Evolutionary conservation across 2,329 filamentous ascomycete genomes (phyloP), one percentile per base, ranked within the genome.

Genomic region (Diaporthe sp.): DNA sequence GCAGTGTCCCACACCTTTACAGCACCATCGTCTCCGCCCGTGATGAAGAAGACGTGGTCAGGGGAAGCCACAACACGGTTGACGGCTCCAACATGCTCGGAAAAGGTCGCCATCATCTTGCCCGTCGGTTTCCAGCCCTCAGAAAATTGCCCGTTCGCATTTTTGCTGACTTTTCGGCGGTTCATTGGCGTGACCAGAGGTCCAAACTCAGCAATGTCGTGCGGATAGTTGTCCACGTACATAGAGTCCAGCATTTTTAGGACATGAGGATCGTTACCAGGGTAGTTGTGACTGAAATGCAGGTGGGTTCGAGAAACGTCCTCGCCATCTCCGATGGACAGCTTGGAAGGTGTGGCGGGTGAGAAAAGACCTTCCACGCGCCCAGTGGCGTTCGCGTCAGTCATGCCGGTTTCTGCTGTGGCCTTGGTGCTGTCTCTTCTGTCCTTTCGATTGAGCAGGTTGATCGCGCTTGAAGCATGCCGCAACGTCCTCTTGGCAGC

Each of bases 1-100:
- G 92, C 92, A 37, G 95, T 94, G 84, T 99, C 97, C 97, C 97
- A 99, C 7, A 99, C 90, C 81, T 95, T 98, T 74, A 98, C 94
- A 9, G 91, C 92, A 3, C 97, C 95, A 83, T 99, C 97, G 80
- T 98, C 95, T 13, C 96, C 96, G 9, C 93, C 96, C 0, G 97
- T 98, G 74, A 98, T 90, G 84, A 99, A 99, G 85, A 99, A 99
- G 6, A 93, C 87, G 82, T 99, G 96, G 81, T 99, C 97, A 0
- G 96, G 95, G 2, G 97, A 93, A 10, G 95, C 91, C 2, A 94
- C 88, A 15, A 98, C 91, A 13, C 96, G 92, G 80, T 94, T 98
- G 78, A 98, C 91, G 10, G 94, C 91, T 0, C 92, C 95, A 39
- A 89, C 92, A 82, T 99, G 97, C 82, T 99, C 97, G 1, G 94